These are phyloP conservation scores for Friedmanniomyces endolithicus DNA, from an alignment of 495 filamentous ascomycete genomes.

Conservation along the genomic window DNA sequence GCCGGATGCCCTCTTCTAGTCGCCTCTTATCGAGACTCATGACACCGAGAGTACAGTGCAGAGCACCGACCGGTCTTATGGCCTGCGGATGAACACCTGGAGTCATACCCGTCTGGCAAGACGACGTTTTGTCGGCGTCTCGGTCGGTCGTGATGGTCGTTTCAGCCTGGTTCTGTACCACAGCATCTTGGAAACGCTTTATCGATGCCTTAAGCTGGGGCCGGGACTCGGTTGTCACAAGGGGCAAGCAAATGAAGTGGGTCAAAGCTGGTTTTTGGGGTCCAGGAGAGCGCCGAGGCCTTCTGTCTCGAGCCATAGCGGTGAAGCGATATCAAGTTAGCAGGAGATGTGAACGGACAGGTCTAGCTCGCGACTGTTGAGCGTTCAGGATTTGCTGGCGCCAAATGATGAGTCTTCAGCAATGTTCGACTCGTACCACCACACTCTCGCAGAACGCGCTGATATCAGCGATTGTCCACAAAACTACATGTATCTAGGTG, in stretches of 20 bases:
- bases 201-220: conserved; percentile 51
- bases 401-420: too few species aligned
- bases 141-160: neutral
- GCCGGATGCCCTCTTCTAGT: conserved; percentile 44
- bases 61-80: conserved; percentile 62
- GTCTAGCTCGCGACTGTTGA: neutral
- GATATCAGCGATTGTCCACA: too few species aligned
- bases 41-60: conserved; percentile 80
- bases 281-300: neutral
- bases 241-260: conserved; percentile 79
- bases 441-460: too few species aligned
- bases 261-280: conserved; percentile 46
- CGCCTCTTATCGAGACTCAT: conserved; percentile 57
- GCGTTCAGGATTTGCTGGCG: too few species aligned
- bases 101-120: neutral
- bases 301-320: conserved; percentile 7
- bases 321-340: too few species aligned
- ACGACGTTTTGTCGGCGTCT: too few species aligned
- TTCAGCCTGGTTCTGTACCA: conserved; percentile 17
- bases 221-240: conserved; percentile 50
- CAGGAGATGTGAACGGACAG: neutral
- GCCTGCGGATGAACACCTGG: conserved; percentile 44
- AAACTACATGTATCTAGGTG: too few species aligned
- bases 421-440: too few species aligned
- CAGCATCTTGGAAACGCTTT: conserved; percentile 45